phyloP scores from a whole-genome alignment of 441 rosid species.

The Aquilaria agallochum region DNA sequence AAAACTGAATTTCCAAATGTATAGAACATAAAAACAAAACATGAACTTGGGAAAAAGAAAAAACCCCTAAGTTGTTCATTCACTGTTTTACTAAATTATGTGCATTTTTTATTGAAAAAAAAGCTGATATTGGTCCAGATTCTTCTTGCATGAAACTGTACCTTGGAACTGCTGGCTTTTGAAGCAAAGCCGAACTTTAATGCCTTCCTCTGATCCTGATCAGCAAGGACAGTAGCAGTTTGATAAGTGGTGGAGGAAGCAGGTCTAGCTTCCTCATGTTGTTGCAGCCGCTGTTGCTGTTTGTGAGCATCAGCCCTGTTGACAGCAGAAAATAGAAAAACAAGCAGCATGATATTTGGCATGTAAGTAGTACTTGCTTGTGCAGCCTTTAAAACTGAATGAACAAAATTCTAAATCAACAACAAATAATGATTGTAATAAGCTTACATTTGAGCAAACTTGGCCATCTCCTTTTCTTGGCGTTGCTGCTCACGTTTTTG shows the following conservation, averaged over 20 bases:
- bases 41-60: too few species aligned
- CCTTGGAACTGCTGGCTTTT: slow-evolving; percentile 63
- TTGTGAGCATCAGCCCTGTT: slow-evolving; percentile 84
- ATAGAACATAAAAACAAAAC: too few species aligned
- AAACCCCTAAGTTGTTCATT: too few species aligned
- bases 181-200: slow-evolving; percentile 88
- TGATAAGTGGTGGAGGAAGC: slow-evolving; percentile 25
- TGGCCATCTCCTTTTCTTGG: slow-evolving; percentile 88
- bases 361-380: too few species aligned
- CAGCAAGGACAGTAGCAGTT: slow-evolving; percentile 44
- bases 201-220: slow-evolving; percentile 76
- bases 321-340: not conserved
- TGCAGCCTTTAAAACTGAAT: not conserved
- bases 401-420: not conserved
- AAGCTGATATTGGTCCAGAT: not conserved
- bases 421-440: slow-evolving; percentile 8
- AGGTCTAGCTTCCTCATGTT: slow-evolving; percentile 45
- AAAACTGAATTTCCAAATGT: too few species aligned
- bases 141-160: slow-evolving; percentile 14
- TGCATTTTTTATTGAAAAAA: too few species aligned
- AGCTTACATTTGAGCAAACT: slow-evolving; percentile 51
- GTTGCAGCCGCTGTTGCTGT: slow-evolving; percentile 44
- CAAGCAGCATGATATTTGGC: not conserved
- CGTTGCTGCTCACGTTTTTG: slow-evolving; percentile 88
- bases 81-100: too few species aligned